Percentiles rank a stretch among this genome's conserved stretches.
These are phyloP conservation scores for Stygiomarasmius scandens DNA, from an alignment of 1,284 basidiomycete species.

Conservation along the genomic window DNA sequence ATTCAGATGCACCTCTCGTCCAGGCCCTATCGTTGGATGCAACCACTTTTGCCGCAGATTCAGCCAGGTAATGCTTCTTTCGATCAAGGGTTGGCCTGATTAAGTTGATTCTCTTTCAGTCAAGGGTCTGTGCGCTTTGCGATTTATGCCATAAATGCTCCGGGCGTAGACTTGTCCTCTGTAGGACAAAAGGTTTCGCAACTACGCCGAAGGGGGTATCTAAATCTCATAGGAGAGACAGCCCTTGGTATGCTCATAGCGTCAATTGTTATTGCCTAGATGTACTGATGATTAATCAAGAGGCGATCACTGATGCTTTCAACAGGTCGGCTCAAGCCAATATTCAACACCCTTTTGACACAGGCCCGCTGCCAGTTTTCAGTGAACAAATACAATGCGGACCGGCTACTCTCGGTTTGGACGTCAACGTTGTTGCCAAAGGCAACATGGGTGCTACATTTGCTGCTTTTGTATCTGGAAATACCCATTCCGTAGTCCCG, in stretches of 20 bases:
- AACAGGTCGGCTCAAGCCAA: conserved; percentile 23
- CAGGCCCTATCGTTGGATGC: conserved; percentile 46
- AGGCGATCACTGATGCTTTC: conserved; percentile 23
- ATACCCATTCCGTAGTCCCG: too few species aligned
- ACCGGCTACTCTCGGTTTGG: conserved; percentile 33
- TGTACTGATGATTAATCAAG: too few species aligned
- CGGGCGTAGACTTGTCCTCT: too few species aligned
- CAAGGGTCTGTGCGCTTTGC: neutral
- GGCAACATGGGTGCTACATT: conserved; percentile 37
- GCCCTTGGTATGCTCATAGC: too few species aligned
- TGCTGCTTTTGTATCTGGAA: conserved; percentile 45
- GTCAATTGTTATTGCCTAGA: too few species aligned
- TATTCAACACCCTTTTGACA: conserved; percentile 27
- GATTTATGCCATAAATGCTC: conserved; percentile 19
- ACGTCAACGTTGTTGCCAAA: conserved; percentile 43
- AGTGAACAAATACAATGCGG: conserved; percentile 44
- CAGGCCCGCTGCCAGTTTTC: conserved; percentile 40
- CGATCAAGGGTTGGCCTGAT: too few species aligned
- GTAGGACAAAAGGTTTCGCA: too few species aligned
- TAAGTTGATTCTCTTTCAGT: neutral
- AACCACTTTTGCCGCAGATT: conserved; percentile 39
- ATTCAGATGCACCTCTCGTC: conserved; percentile 35
- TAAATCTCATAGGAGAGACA: too few species aligned
- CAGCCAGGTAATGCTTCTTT: conserved; percentile 26
- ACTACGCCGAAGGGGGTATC: too few species aligned